These are phyloP conservation scores for Scheffersomyces cryptocercus DNA, from an alignment of 1,139 yeast species.

Conservation along the genomic window DNA sequence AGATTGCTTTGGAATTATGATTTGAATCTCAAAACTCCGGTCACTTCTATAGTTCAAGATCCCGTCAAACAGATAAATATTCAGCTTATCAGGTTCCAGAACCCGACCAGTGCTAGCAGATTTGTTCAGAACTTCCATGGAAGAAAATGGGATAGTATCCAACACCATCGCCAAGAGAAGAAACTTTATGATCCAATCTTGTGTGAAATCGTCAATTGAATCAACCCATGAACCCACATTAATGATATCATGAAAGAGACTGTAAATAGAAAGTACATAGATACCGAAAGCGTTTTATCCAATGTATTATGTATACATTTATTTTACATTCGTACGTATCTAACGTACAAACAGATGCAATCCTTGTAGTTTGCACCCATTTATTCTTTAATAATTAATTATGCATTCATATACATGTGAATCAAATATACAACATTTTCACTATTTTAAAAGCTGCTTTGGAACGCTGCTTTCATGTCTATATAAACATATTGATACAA, in stretches of 20 bases:
- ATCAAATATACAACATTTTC: too few relatives aligned
- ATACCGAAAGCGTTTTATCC: too few relatives aligned
- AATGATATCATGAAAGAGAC: neutral
- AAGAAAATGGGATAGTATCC: slow-evolving; percentile 37
- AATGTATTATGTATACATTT: slow-evolving; percentile 1
- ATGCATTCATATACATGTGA: too few relatives aligned
- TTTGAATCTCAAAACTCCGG: slow-evolving; percentile 20
- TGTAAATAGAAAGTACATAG: neutral
- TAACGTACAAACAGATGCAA: too few relatives aligned
- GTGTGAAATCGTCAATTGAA: slow-evolving; percentile 37
- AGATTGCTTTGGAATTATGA: slow-evolving; percentile 44
- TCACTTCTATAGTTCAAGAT: slow-evolving; percentile 27
- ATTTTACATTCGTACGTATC: too few relatives aligned
- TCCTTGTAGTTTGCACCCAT: too few relatives aligned
- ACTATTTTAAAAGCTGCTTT: too few relatives aligned
- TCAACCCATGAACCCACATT: too few relatives aligned
- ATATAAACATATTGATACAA: too few relatives aligned
- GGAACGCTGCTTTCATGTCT: too few relatives aligned
- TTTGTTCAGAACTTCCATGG: slow-evolving; percentile 61
- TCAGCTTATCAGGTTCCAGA: slow-evolving; percentile 48
- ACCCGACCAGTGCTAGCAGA: slow-evolving; percentile 49
- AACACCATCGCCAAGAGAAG: slow-evolving; percentile 27
- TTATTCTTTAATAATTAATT: too few relatives aligned
- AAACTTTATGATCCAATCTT: slow-evolving; percentile 38
- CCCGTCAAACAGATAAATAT: slow-evolving; percentile 28